Conservation (phyloP, 176 grass and related monocot genomes). For the bread wheat (Triticum aestivum) region IWGSC_CS_RefSeq_v2.1 NC_057798.1:85658227-85658726, state of each 20-base stretch:
- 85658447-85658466: slow-evolving; percentile 95
- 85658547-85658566: slow-evolving; percentile 54
- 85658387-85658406: slow-evolving; percentile 64
- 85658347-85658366: slow-evolving; percentile 61
- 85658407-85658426: slow-evolving; percentile 49
- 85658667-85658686: slow-evolving; percentile 65
- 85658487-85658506: slow-evolving; percentile 74
- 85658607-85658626: slow-evolving; percentile 69
- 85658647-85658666: slow-evolving; percentile 75
- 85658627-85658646: slow-evolving; percentile 82
- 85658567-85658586: slow-evolving; percentile 53
- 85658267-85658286: neutral
- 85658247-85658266: neutral
- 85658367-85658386: slow-evolving; percentile 63
- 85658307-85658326: neutral
- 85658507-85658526: slow-evolving; percentile 79
- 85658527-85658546: slow-evolving; percentile 81
- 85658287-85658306: neutral
- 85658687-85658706: slow-evolving; percentile 28
- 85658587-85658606: slow-evolving; percentile 74
- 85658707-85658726: slow-evolving; percentile 15
- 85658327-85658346: slow-evolving; percentile 57
- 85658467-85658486: slow-evolving; percentile 71
- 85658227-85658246: neutral
- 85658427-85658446: slow-evolving; percentile 71